Base-by-base conservation (phyloP, 495 filamentous ascomycete species). In the Penicillium argentinense region DNA sequence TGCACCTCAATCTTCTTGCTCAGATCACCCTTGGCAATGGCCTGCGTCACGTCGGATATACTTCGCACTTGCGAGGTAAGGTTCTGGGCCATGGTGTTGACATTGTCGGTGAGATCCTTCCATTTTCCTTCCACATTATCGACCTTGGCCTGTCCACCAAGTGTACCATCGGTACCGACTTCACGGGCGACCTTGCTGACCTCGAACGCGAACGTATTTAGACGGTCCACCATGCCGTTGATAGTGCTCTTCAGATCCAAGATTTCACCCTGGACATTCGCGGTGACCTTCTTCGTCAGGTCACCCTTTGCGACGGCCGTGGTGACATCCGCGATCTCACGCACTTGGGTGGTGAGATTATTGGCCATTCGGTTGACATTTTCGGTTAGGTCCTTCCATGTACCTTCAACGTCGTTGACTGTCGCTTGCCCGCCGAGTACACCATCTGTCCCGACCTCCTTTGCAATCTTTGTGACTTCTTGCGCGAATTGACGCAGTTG, bases 301-400 rank as follows among this genome's bases (percentile, higher is more conserved):
- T 99, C 93, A 52, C 93, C 93, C 59, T 83, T 86, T 16, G 95
- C 95, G 52, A 99, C 95, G 49, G 93, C 93, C 12, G 92, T 96
- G 2, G 93, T 99, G 55, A 99, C 93, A 59, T 95, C 90, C 25
- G 95, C 95, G 59, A 99, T 99, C 67, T 97, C 95, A 63, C 93
- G 86, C 55, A 99, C 93, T 68, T 99, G 93, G 0, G 92, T 97
- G 2, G 93, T 99, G 46, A 99, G 72, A 63, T 97, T 97, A 79
- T 91, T 96, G 60, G 93, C 93, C 92, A 99, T 97, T 32, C 91
- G 87, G 67, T 98, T 98, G 67, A 98, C 93, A 55, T 96, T 97
- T 59, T 96, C 91, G 6, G 93, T 98, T 45, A 98, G 72, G 63
- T 96, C 90, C 64, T 91, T 88, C 93, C 93, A 98, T 21, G 91